Conservation (phyloP, 192 early-diverging fungal species). For the Backusella morwellensis region DNA sequence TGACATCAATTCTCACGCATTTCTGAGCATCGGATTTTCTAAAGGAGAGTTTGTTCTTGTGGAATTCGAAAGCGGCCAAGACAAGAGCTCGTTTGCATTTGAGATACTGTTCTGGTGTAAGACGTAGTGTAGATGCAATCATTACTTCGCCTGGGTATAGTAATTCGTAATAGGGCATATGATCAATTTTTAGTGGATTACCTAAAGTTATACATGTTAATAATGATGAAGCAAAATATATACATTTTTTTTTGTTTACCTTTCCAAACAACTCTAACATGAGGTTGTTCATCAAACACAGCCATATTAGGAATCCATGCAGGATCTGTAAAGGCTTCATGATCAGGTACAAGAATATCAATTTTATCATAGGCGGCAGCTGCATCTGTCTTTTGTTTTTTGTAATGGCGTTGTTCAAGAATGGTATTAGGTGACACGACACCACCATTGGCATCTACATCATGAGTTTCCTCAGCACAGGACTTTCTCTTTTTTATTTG, state of each 20-base stretch:
- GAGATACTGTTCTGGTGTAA: slow-evolving; percentile 82
- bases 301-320: slow-evolving; percentile 23
- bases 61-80: slow-evolving; percentile 50
- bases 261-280: slow-evolving; percentile 28
- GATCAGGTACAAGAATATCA: slow-evolving; percentile 16
- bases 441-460: not conserved
- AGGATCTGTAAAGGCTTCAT: slow-evolving; percentile 1
- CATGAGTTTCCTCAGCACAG: not conserved
- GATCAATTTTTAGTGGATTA: slow-evolving; percentile 35
- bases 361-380: slow-evolving; percentile 22
- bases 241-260: slow-evolving; percentile 1
- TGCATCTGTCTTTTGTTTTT: slow-evolving; percentile 15
- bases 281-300: slow-evolving; percentile 16
- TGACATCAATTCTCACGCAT: slow-evolving; percentile 89
- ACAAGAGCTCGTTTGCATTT: slow-evolving; percentile 79
- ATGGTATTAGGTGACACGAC: not conserved
- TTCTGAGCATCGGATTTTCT: slow-evolving; percentile 92
- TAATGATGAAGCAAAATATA: not conserved
- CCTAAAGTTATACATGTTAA: slow-evolving; percentile 26
- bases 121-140: slow-evolving; percentile 77
- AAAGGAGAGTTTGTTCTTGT: slow-evolving; percentile 47
- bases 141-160: slow-evolving; percentile 65
- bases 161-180: slow-evolving; percentile 46
- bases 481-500: not conserved
- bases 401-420: slow-evolving; percentile 3